Evolutionary conservation across 2,329 filamentous ascomycete species (phyloP), one percentile per base, ranked within the genome.

Genomic region (Trichoderma polysporum): DNA sequence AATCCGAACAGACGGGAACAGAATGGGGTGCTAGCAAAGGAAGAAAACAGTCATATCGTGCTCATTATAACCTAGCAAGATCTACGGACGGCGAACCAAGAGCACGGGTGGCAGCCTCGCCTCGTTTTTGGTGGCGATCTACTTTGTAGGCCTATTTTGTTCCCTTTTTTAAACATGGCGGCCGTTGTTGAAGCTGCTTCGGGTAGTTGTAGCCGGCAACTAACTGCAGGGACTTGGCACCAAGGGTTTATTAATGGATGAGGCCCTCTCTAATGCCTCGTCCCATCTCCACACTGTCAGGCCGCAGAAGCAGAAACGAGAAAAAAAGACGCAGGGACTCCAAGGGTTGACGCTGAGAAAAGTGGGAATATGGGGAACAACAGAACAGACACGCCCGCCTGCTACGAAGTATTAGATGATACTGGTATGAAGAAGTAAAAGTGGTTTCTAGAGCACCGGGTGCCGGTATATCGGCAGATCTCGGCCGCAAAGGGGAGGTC

Each of bases 401-500:
- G 49, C 27, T 63, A 17, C n/a, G n/a, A n/a, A 45, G 41, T 45
- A 45, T 19, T 45, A 12, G 41, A n/a, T 10, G 22, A 17, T 45
- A 22, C 41, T 45, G n/a, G 41, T 22, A 22, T 45, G 41, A 45
- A 45, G 9, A 19, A 45, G n/a, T 22, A 4, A 45, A n/a, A 45
- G 19, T 37, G 31, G 61, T 27, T 35, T 64, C 60, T 41, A 56
- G 37, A 17, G 61, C 27, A 25, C 37, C 39, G 7, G 61, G 17
- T 29, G 29, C 53, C 27, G 59, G 27, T 39, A 49, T 17, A 58
- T 25, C 41, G 49, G 52, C 49, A 66, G 62, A 66, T 57, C 52
- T 66, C 62, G 31, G 62, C 61, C 52, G 61, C 35, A 65, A 65
- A 50, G 29, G 62, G 52, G 53, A 66, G 52, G 53, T 58, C 33